Evolutionary conservation across 2,329 filamentous ascomycete species (phyloP), one percentile per base, ranked within the genome.

Genomic region (Lithohypha guttulata): DNA sequence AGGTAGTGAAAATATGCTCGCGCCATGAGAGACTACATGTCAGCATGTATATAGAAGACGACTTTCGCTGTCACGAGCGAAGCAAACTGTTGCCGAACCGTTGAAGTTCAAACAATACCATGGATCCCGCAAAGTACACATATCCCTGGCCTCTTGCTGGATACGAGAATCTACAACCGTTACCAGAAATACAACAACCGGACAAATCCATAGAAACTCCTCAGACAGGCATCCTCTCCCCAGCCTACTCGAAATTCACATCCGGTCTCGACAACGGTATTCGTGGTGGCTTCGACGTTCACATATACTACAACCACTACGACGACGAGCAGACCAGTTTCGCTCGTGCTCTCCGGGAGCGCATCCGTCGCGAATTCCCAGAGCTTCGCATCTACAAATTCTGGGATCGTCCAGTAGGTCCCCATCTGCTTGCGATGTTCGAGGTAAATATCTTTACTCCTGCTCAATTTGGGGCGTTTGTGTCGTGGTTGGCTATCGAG

Each of bases 391-490:
- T 93, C 51, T 93, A 94, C 57, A 68, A 60, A 10, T 66, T 93
- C 48, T 93, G 76, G 73, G 80, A 91, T 48, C 61, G 64, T 10
- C 84, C 86, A 0, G 60, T 94, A 19, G 87, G 86, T 0, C 86
- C 86, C 1, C 86, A 94, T 57, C 79, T 81, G 0, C 60, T 85
- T 1, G 81, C 78, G 37, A 94, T 93, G 85, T 94, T 94, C 53
- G 87, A 95, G 61, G 84, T 94, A 31, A 93, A 93, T 51, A 31
- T 94, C 14, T 84, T 89, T 58, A 85, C 79, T 0, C 87, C 86
- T 0, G 78, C 76, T 2, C 83, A 94, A 58, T 94, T 94, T 54
- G 86, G 86, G 0, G 86, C 87, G 0, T 93, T 94, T 53, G 64
- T 95, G 26, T 72, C 84, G 0, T 94, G 86, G 86, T 64, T 94